Percentiles rank a stretch among this genome's conserved stretches.
These are phyloP conservation scores for Candida parachauliodes DNA, from an alignment of 805 yeast species.

Conservation along the genomic window DNA sequence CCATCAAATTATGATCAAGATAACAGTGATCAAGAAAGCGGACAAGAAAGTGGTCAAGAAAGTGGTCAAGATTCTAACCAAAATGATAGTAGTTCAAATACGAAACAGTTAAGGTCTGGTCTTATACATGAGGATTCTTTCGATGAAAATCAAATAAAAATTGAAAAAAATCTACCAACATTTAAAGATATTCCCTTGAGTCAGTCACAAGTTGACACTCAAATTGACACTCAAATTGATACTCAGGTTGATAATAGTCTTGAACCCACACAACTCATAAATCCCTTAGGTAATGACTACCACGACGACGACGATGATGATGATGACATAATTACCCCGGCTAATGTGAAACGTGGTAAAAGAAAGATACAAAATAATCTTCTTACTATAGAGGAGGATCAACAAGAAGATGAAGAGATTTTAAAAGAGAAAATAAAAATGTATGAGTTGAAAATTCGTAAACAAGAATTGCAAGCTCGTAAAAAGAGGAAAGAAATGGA, in stretches of 20 bases:
- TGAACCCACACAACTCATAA: constrained; percentile 3
- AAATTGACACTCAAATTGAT: constrained; percentile 8
- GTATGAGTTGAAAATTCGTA: constrained; percentile 36
- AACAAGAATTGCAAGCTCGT: constrained; percentile 30
- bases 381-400: constrained; percentile 14
- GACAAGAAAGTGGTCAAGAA: constrained; percentile 14
- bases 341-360: constrained; percentile 21
- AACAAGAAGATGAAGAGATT: constrained; percentile 19
- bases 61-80: constrained; percentile 6
- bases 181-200: constrained; percentile 18
- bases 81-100: neutral
- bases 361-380: constrained; percentile 16
- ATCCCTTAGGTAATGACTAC: neutral
- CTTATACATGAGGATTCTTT: neutral
- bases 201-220: constrained; percentile 12
- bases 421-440: constrained; percentile 28
- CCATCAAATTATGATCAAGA: too few relatives aligned
- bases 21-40: constrained; percentile 10
- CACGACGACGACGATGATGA: constrained; percentile 13
- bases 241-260: constrained; percentile 4
- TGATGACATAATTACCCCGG: constrained; percentile 26
- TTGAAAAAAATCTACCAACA: constrained; percentile 13
- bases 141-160: neutral
- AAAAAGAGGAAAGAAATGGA: constrained; percentile 50
- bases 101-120: neutral